Base-by-base conservation (phyloP, 2,329 filamentous ascomycete genomes). In the Alternaria brassicae region DNA sequence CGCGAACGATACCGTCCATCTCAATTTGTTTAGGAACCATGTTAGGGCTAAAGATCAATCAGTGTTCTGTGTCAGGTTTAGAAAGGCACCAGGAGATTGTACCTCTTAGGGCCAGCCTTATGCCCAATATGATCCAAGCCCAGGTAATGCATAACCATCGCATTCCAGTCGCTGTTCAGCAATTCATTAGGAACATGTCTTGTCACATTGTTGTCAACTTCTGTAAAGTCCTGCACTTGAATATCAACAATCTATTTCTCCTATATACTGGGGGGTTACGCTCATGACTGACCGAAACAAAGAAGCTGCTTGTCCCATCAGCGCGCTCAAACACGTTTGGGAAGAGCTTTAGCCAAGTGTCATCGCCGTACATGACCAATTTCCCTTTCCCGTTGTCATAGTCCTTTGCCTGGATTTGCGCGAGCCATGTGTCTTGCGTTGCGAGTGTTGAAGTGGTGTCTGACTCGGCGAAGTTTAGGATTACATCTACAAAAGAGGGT, bases 331-430 rank as follows among this genome's bases (percentile, higher is more conserved):
- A 99, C 47, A 90, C 92, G 15, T 86, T 88, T 1, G 95, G 95
- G 71, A 99, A 99, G 13, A 99, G 84, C 81, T 97, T 98, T 68
- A 99, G 82, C 96, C 95, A 99, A 19, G 95, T 99, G 77, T 99
- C 95, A 73, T 99, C 95, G 48, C 95, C 95, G 73, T 95, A 97
- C 89, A 99, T 95, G 75, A 97, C 83, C 62, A 98, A 83, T 71
- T 91, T 93, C 19, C 91, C 69, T 21, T 63, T 61, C 21, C 56
- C 63, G 8, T 58, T 50, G 10, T 53, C 92, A 44, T 63, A 72
- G 32, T 75, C 63, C 62, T 77, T 76, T 40, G 88, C 88, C 76
- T 89, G 94, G 80, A 99, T 88, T 81, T 99, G 95, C 34, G 93
- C 91, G 25, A 99, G 86, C 94, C 96, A 99, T 30, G 93, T 97